Conservation (phyloP, 176 grass and related monocot genomes). For the Aegilops sharonensis region DNA sequence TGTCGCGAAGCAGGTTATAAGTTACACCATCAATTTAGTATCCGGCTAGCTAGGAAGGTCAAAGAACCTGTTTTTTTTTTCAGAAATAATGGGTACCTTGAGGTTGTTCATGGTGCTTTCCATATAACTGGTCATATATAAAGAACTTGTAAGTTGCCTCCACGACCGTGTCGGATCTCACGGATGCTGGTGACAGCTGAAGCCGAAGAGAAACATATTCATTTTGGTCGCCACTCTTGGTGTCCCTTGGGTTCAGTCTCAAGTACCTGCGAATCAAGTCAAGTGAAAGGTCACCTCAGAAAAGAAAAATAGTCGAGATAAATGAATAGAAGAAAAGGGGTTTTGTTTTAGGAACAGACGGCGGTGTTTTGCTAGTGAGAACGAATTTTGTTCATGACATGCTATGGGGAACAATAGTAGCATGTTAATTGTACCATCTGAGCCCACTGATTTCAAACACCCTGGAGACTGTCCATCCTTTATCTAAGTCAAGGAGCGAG, state of each 20-base stretch:
- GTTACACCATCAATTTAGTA: neutral
- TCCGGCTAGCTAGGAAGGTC: neutral
- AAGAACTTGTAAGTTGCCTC: slow-evolving; percentile 31
- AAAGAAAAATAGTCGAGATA: neutral
- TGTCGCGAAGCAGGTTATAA: neutral
- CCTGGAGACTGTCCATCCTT: slow-evolving; percentile 38
- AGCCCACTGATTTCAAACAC: slow-evolving; percentile 33
- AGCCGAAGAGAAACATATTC: slow-evolving; percentile 36
- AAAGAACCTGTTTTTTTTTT: neutral
- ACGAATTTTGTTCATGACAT: neutral
- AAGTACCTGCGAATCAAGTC: slow-evolving; percentile 25
- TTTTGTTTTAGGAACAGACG: too few relatives aligned
- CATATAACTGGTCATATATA: slow-evolving; percentile 39
- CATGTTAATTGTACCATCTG: slow-evolving; percentile 8
- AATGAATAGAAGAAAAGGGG: neutral
- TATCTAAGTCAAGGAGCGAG: slow-evolving; percentile 28
- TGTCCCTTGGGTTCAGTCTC: slow-evolving; percentile 34
- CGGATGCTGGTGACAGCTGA: neutral
- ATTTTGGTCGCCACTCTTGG: neutral
- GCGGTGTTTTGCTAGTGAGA: too few relatives aligned
- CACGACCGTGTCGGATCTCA: neutral
- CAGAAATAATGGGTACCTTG: neutral
- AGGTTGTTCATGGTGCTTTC: slow-evolving; percentile 29
- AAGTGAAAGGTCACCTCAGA: neutral
- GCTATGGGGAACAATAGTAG: neutral